phyloP scores from a whole-genome alignment of 257 asterid species.

The Solanum phureja region DNA sequence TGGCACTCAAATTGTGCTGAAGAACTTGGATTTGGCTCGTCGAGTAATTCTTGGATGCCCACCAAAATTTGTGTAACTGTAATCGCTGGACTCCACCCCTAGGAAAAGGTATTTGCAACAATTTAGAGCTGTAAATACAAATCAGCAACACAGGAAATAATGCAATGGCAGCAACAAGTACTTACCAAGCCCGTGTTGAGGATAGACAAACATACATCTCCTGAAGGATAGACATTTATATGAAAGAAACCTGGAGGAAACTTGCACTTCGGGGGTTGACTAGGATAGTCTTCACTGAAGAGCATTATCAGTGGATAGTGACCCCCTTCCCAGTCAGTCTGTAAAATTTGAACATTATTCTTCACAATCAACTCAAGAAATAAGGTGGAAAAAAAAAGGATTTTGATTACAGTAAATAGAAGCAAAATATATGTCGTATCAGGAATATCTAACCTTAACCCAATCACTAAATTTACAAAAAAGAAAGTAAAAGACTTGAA shows the following conservation, averaged over 20 bases:
- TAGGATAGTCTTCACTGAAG: slow-evolving; percentile 86
- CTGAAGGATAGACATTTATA: slow-evolving; percentile 84
- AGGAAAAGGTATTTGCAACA: not conserved
- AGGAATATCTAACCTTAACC: not conserved
- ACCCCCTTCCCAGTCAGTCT: slow-evolving; percentile 96
- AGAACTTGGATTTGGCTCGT: slow-evolving; percentile 25
- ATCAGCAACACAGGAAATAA: not conserved
- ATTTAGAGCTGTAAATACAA: not conserved
- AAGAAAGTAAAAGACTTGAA: not conserved
- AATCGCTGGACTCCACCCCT: slow-evolving; percentile 38
- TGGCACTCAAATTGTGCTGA: slow-evolving; percentile 12
- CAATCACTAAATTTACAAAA: not conserved
- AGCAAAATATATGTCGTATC: not conserved
- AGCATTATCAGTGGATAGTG: slow-evolving; percentile 61
- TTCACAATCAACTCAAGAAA: not conserved
- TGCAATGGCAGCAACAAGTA: not conserved
- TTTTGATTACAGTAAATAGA: not conserved
- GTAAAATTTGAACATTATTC: not conserved
- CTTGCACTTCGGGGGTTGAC: slow-evolving; percentile 81
- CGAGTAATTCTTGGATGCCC: slow-evolving; percentile 33
- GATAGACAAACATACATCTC: slow-evolving; percentile 85
- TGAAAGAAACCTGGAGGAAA: slow-evolving; percentile 77
- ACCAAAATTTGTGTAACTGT: slow-evolving; percentile 30
- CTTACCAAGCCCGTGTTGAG: slow-evolving; percentile 74
- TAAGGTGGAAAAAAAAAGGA: not conserved